Base-by-base conservation (phyloP, 805 yeast genomes). In the Kodamaea laetipori region DNA sequence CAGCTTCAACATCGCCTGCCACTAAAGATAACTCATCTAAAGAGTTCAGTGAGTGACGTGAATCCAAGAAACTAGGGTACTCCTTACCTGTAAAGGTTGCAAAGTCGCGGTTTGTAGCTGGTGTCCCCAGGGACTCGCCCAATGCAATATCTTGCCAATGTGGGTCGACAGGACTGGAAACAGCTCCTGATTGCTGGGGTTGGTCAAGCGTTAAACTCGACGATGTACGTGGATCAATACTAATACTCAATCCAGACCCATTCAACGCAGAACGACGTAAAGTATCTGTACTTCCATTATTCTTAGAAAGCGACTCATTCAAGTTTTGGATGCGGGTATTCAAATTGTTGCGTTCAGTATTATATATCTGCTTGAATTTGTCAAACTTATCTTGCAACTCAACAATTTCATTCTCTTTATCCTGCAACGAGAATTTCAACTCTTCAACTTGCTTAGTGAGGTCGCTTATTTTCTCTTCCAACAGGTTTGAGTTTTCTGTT, bases 81-180 rank as follows among this genome's bases (percentile, higher is more conserved):
- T 28, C 33, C 10, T 12, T 28, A 3, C 9, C 15, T 12, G 44
- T 7, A 6, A 21, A 21, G 24, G 24, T 9, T n/a, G 33, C 17
- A 28, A 28, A 28, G 8, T 28, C 33, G 17, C 17, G n/a, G 9
- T 6, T 11, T 12, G 44, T 4, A 7, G 40, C 7, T 10, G 41
- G 41, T 0, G 82, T 74, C 9, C 66, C 57, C 4, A 80, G 71
- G 0, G 80, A 68, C 50, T 78, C 80, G 5, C 79, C 80, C 41
- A 76, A 51, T 34, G 61, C 64, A 36, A 74, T 69, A 12, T 48
- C 51, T 13, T 42, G 40, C 49, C 49, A 45, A 37, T 24, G 12
- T 32, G 41, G 36, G 27, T 26, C 3, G 23, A 35, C 6, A 25
- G 8, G 15, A n/a, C 17, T 28, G 33, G 33, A 28, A 9, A 28